A percentile compares a stretch with the other conserved stretches of the same genome.
phyloP scores from a whole-genome alignment of 1,139 yeast genomes.

The Candida glucosophila region DNA sequence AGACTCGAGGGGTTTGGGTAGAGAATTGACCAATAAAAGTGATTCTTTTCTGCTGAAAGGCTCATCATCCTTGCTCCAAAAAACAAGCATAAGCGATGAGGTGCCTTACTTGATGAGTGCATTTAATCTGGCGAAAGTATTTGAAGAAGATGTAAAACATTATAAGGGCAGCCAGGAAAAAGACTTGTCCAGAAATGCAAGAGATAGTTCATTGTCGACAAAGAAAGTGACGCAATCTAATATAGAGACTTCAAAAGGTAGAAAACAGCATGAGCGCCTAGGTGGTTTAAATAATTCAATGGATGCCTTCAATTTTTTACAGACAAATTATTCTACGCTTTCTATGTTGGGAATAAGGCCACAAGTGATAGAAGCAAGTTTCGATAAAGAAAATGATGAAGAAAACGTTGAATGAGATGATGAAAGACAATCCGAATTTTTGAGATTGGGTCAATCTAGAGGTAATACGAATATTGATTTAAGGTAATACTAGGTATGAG shows the following conservation, averaged over 20 bases:
- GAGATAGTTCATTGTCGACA: too few relatives aligned
- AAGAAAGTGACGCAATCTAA: slow-evolving; percentile 5
- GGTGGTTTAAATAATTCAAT: slow-evolving; percentile 3
- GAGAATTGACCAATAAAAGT: slow-evolving; percentile 9
- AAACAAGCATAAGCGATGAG: slow-evolving; percentile 45
- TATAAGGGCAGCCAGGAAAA: too few relatives aligned
- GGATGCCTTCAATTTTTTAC: slow-evolving; percentile 24
- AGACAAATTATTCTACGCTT: slow-evolving; percentile 27
- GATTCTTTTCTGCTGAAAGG: slow-evolving; percentile 22
- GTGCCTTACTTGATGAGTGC: slow-evolving; percentile 51
- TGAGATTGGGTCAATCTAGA: background rate
- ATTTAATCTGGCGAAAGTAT: slow-evolving; percentile 44
- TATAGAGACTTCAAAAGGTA: too few relatives aligned
- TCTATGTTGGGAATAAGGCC: slow-evolving; percentile 36
- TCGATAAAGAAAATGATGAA: slow-evolving; percentile 2
- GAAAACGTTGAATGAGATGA: slow-evolving; percentile 2
- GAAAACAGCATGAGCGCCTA: too few relatives aligned
- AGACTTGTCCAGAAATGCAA: too few relatives aligned
- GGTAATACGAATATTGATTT: too few relatives aligned
- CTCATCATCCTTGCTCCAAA: slow-evolving; percentile 23
- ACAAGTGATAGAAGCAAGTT: slow-evolving; percentile 26
- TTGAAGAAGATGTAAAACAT: slow-evolving; percentile 41
- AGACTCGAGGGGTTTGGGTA: slow-evolving; percentile 3
- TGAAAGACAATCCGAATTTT: slow-evolving; percentile 1
- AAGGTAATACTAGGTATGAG: too few relatives aligned